A percentile compares a stretch with the other conserved stretches of the same genome.
Conservation (phyloP, 2,329 filamentous ascomycete genomes). For the Sclerotinia nivalis region DNA sequence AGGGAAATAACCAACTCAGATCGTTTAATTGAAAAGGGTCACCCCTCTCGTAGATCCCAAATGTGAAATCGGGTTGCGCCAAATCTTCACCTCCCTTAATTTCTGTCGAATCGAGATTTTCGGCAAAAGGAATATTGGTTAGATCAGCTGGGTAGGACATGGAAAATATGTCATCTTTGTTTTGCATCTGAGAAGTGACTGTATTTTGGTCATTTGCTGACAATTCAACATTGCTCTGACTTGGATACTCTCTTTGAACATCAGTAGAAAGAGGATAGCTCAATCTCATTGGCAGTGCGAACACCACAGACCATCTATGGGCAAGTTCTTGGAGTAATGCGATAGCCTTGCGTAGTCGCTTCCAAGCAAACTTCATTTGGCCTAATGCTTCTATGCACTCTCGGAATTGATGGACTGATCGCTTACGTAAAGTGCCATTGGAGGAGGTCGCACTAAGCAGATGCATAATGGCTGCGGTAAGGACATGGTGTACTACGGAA, state of each 20-base stretch:
- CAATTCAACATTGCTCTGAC: neutral
- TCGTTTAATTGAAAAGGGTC: constrained; percentile 11
- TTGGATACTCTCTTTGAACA: neutral
- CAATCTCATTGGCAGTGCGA: constrained; percentile 6
- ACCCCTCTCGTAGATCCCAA: neutral
- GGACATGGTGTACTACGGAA: constrained; percentile 1
- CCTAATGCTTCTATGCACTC: constrained; percentile 3
- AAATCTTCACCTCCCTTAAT: neutral
- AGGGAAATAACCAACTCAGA: constrained; percentile 7
- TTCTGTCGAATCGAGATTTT: neutral
- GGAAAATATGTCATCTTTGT: neutral
- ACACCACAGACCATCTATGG: constrained; percentile 9
- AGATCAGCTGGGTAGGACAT: neutral
- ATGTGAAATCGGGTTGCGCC: neutral
- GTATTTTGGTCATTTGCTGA: neutral
- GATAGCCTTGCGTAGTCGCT: neutral
- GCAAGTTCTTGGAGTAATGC: constrained; percentile 6
- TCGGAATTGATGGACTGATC: neutral
- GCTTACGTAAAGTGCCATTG: constrained; percentile 1
- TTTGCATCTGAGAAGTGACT: neutral
- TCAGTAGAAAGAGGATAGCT: neutral
- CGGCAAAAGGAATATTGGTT: neutral
- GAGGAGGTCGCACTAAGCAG: constrained; percentile 5
- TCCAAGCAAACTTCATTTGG: constrained; percentile 7
- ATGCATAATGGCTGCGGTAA: constrained; percentile 10